Evolutionary conservation across 116 monocot genomes (phyloP).

Genomic region (Trichopus zeylanicus): DNA sequence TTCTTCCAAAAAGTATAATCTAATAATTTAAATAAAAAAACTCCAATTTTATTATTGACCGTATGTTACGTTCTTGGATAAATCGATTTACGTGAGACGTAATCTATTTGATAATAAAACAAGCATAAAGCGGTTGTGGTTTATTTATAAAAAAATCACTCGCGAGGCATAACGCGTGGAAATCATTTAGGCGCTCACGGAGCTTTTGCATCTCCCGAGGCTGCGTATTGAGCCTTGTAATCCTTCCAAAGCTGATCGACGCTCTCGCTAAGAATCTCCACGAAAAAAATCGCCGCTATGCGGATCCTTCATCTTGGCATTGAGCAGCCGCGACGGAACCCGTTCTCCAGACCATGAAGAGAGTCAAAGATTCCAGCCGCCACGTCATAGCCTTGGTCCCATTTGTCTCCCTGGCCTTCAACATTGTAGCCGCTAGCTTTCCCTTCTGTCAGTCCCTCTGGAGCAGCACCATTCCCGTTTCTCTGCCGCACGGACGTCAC

Average conservation of each 20-base stretch:
- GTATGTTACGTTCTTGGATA: no score
- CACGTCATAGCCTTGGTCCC: slow-evolving; percentile 34
- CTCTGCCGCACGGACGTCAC: slow-evolving; percentile 26
- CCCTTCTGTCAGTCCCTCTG: slow-evolving; percentile 18
- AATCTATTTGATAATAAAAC: no score
- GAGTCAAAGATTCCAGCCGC: slow-evolving; percentile 23
- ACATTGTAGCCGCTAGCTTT: slow-evolving; percentile 21
- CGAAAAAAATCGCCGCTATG: slow-evolving; percentile 19
- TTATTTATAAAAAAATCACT: no score
- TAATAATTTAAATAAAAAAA: no score
- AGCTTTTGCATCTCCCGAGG: no score
- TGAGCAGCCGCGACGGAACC: slow-evolving; percentile 21
- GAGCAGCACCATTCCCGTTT: slow-evolving; percentile 3
- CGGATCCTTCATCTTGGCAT: slow-evolving; percentile 23
- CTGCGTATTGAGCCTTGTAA: slow-evolving; percentile 15
- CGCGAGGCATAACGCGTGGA: no score
- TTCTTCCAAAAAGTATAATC: no score
- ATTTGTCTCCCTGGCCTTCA: slow-evolving; percentile 16
- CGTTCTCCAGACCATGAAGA: slow-evolving; percentile 1
- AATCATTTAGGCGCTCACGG: no score
- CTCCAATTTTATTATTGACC: no score
- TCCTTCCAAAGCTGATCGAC: slow-evolving; percentile 24
- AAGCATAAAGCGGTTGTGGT: no score
- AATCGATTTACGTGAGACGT: no score
- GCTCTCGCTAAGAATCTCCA: slow-evolving; percentile 17